Base-by-base conservation (phyloP, 2,329 filamentous ascomycete genomes). In the Fusarium sp. region DNA sequence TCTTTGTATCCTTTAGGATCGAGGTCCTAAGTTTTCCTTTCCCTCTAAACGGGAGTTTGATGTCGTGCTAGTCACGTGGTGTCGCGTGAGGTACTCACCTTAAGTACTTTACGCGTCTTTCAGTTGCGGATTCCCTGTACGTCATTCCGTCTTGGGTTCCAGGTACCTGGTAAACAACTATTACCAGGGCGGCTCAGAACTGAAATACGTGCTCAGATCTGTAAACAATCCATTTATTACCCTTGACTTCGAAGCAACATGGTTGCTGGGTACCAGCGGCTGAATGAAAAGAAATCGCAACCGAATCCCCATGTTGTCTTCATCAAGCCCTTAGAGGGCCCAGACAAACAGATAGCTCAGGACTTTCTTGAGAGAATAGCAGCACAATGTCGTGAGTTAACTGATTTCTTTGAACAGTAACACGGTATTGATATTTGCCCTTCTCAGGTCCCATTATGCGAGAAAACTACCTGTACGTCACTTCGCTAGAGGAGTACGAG, bases 291-390 rank as follows among this genome's bases (percentile, higher is more conserved):
- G 78, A 89, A 87, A 51, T 90, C 92, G 61, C 91, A 93, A 66
- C 94, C 94, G 13, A 97, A 96, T 77, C 86, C 90, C 28, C 89
- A 90, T 68, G 94, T 97, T 75, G 90, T 94, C 79, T 97, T 97
- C 85, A 96, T 97, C 84, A 95, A 95, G 78, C 91, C 94, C 3
- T 85, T 95, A 1, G 87, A 90, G 20, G 92, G 93, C 0, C 84
- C 88, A 0, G 88, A 91, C 71, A 88, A 92, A 78, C 83, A 85
- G 5, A 85, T 87, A 13, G 90, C 93, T 1, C 89, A 91, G 74
- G 90, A 92, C 66, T 95, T 93, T 72, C 85, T 96, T 3, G 91
- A 94, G 76, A 88, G 92, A 34, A 93, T 96, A 70, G 93, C 93
- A 11, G 94, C 94, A 63, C 92, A 95, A 88, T 95, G 94, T 79